These are phyloP conservation scores for Scutellaria minor DNA, from an alignment of 257 asterid genomes.

Conservation along the genomic window DNA sequence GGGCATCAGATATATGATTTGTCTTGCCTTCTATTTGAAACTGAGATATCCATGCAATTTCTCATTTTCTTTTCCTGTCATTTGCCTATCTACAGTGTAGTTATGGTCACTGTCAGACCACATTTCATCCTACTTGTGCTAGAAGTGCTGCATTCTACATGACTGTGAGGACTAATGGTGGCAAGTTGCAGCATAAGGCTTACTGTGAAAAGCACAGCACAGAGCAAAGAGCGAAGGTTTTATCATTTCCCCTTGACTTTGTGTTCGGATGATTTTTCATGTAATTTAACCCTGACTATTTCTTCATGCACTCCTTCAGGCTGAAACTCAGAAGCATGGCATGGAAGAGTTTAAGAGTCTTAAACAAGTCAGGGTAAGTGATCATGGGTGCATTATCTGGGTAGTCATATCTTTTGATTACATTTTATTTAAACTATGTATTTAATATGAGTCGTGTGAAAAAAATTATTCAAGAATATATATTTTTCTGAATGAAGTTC, in stretches of 20 bases:
- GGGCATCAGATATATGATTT: constrained; percentile 25
- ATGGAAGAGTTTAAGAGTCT: constrained; percentile 86
- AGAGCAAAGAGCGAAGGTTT: constrained; percentile 94
- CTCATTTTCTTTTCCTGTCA: constrained; percentile 26
- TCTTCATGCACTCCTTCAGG: constrained; percentile 50
- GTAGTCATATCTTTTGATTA: constrained; percentile 8
- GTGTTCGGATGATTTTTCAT: constrained; percentile 19
- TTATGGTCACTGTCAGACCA: constrained; percentile 90
- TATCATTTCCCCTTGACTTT: constrained; percentile 14
- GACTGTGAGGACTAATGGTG: constrained; percentile 72
- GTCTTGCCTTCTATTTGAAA: neutral
- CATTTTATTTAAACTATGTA: constrained; percentile 6
- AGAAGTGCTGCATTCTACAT: constrained; percentile 93
- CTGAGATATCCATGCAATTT: neutral
- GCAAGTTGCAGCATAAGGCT: constrained; percentile 94
- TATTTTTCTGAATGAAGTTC: neutral
- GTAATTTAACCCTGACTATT: constrained; percentile 13
- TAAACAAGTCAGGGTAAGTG: constrained; percentile 92
- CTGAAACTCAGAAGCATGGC: constrained; percentile 76
- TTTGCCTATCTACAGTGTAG: constrained; percentile 72
- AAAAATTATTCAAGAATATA: neutral
- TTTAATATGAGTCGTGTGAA: neutral
- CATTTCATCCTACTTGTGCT: constrained; percentile 97
- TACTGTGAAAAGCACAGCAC: constrained; percentile 90
- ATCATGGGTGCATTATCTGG: constrained; percentile 19